A percentile compares a stretch with the other conserved stretches of the same genome.
Conservation (phyloP, 2,329 filamentous ascomycete genomes). For the Fonsecaea nubica region DNA sequence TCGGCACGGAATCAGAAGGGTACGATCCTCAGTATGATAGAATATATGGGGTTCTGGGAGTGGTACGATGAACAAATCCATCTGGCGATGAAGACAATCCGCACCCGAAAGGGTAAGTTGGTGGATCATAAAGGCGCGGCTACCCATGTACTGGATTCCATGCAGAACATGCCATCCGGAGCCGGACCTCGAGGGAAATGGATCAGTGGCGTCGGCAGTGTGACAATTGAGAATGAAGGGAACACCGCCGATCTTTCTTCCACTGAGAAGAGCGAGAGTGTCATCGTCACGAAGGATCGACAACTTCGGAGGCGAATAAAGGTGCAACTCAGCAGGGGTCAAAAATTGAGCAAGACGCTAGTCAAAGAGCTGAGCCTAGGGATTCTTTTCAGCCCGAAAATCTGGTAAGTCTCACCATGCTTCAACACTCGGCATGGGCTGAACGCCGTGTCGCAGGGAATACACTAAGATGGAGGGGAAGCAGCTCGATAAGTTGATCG, state of each 20-base stretch:
- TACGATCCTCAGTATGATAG: conserved; percentile 33
- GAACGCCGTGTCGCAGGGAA: background rate
- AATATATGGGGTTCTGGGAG: conserved; percentile 36
- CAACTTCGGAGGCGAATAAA: conserved; percentile 13
- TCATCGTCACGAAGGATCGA: conserved; percentile 1
- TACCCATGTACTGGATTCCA: conserved; percentile 24
- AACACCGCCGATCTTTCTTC: background rate
- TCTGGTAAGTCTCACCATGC: conserved; percentile 24
- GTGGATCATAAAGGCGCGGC: conserved; percentile 18
- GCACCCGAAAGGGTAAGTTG: conserved; percentile 25
- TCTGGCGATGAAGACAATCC: conserved; percentile 22
- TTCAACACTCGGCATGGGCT: background rate
- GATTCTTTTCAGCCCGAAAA: conserved; percentile 26
- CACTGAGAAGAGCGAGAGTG: background rate
- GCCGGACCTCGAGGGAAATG: background rate
- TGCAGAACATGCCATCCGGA: conserved; percentile 7
- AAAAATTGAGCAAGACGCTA: conserved; percentile 25
- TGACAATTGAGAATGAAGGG: background rate
- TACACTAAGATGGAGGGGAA: background rate
- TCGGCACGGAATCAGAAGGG: conserved; percentile 15
- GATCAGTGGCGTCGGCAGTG: conserved; percentile 9
- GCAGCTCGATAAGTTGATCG: background rate
- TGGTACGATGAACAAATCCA: conserved; percentile 29
- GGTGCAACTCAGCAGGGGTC: conserved; percentile 25
- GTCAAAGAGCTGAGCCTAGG: conserved; percentile 17